Base-by-base conservation (phyloP, 2,329 filamentous ascomycete species). In the Diaporthe amygdali region DNA sequence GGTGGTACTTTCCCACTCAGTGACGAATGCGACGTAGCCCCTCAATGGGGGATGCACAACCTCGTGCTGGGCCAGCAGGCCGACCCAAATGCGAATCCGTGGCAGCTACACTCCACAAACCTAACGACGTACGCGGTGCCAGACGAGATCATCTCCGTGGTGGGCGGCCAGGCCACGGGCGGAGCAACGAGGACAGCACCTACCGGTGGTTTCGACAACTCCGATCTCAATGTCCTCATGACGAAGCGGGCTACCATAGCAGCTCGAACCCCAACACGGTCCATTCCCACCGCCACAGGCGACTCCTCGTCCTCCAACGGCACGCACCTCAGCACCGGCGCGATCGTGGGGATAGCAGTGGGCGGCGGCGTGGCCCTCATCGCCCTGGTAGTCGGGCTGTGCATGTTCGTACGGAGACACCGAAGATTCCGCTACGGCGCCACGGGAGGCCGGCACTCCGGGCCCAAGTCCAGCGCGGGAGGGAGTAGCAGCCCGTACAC, bases 61-160 rank as follows among this genome's bases (percentile, higher is more conserved):
- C 79, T 88, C 71, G 85, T 90, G 74, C 78, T 90, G 30, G 86
- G 88, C 27, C 81, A 85, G 68, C 85, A 86, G 39, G 87, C 86
- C 63, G 52, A 59, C 12, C 76, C 80, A 6, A 79, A 84, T 47
- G 80, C 83, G 30, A 81, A 79, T 17, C 77, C 84, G 12, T 91
- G 89, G 89, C 82, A 85, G 70, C 79, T 84, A 12, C 91, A 84
- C 74, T 78, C 82, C 27, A 82, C 86, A 1, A 84, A 84, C 44
- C 80, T 89, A 14, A 85, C 85, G 9, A 79, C 79, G 7, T 91
- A 91, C 76, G 76, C 77, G n/a, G 87, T 91, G 5, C 89, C 89
- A 5, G 79, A 82, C 7, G 83, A 83, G 32, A 81, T 91, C 12
- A 78, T 86, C 41, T 77, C 83, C 46, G 84, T 82, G 5, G 82